Percentiles rank a stretch among this genome's conserved stretches.
phyloP scores from a whole-genome alignment of 2,329 filamentous ascomycete species.

The Arthrobotrys iridis region DNA sequence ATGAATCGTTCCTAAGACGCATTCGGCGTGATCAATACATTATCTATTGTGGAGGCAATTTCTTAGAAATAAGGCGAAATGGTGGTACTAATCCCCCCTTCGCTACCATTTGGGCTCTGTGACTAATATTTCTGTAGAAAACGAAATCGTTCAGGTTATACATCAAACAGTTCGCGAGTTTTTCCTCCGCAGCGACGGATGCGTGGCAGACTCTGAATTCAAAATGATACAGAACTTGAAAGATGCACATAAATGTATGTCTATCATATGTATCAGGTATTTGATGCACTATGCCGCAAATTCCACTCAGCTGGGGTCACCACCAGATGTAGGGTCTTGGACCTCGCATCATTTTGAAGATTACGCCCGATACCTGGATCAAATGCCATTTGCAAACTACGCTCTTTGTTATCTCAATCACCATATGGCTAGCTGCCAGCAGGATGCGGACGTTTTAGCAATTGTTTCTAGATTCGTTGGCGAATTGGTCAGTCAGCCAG shows the following conservation, averaged over 20 bases:
- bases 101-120: background rate
- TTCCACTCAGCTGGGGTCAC: background rate
- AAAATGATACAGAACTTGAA: background rate
- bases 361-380: background rate
- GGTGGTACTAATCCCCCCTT: background rate
- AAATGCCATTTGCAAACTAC: background rate
- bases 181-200: background rate
- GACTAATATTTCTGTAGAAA: background rate
- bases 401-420: background rate
- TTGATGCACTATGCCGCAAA: background rate
- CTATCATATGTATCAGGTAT: background rate
- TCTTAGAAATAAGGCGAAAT: background rate
- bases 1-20: background rate
- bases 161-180: slow-evolving; percentile 9
- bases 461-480: background rate
- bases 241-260: background rate
- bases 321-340: background rate
- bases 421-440: background rate
- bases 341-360: background rate
- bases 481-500: background rate
- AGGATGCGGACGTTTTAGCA: background rate
- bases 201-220: background rate
- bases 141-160: background rate
- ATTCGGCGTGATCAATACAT: background rate
- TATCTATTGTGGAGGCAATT: background rate